Conservation (phyloP, 2,329 filamentous ascomycete species). For the Diaporthe citri region DNA sequence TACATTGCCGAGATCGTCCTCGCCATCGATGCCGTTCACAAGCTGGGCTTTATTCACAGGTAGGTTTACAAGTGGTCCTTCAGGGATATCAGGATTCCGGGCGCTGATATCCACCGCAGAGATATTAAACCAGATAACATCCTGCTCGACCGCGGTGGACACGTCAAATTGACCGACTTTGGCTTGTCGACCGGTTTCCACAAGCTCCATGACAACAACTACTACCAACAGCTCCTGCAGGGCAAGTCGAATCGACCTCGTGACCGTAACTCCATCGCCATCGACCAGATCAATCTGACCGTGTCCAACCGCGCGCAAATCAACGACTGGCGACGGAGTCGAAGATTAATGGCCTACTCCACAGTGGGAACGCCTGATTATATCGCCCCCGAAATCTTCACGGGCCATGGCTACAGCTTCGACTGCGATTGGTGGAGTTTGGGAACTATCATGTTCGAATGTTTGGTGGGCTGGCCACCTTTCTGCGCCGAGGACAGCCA, state of each 20-base stretch:
- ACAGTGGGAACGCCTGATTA: conserved; percentile 99
- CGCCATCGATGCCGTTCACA: conserved; percentile 98
- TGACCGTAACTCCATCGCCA: conserved; percentile 92
- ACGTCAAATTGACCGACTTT: conserved; percentile 98
- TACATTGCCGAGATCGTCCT: conserved; percentile 99
- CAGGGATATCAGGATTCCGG: background rate
- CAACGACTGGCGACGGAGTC: conserved; percentile 98
- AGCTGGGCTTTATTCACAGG: conserved; percentile 98
- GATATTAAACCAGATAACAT: conserved; percentile 99
- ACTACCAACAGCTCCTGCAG: conserved; percentile 96
- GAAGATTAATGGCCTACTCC: conserved; percentile 96
- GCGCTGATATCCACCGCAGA: conserved; percentile 59
- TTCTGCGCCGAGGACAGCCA: conserved; percentile 98
- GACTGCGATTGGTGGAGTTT: conserved; percentile 99
- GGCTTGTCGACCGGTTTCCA: conserved; percentile 98
- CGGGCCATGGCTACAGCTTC: conserved; percentile 94
- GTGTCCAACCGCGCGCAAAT: conserved; percentile 98
- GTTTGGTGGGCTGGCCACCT: conserved; percentile 96
- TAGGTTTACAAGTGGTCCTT: conserved; percentile 58
- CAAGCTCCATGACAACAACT: conserved; percentile 96
- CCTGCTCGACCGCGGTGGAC: conserved; percentile 91
- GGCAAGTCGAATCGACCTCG: conserved; percentile 78
- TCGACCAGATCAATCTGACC: conserved; percentile 98
- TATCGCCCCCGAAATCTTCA: conserved; percentile 98
- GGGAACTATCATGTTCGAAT: conserved; percentile 99